These are phyloP conservation scores for Parastagonospora nodorum DNA, from an alignment of 2,329 filamentous ascomycete genomes.

Conservation along the genomic window DNA sequence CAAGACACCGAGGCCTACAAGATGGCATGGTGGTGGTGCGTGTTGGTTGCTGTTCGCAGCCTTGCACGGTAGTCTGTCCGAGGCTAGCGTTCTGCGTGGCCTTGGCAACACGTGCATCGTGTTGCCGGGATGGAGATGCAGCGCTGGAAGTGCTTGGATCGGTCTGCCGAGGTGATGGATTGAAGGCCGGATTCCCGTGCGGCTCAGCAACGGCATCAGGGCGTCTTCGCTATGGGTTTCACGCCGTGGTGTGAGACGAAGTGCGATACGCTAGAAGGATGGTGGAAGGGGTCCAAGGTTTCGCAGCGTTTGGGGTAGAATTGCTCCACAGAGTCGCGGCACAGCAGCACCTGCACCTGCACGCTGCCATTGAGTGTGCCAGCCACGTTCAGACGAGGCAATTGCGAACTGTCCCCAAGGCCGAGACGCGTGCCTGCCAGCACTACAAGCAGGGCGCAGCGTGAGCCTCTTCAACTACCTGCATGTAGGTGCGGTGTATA, in stretches of 20 bases:
- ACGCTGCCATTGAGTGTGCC: not conserved
- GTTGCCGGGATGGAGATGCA: constrained; percentile 2
- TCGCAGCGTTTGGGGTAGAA: not conserved
- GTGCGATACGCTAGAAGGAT: not conserved
- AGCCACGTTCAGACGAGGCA: not conserved
- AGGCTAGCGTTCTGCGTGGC: not conserved
- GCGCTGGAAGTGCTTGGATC: too few species aligned
- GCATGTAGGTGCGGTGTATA: not conserved
- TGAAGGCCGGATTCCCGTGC: too few species aligned
- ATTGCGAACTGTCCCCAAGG: not conserved
- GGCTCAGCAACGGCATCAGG: not conserved
- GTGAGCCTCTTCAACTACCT: constrained; percentile 1
- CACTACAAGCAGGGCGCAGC: constrained; percentile 1
- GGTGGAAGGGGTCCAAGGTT: not conserved
- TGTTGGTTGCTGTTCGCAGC: too few species aligned
- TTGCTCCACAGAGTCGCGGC: not conserved
- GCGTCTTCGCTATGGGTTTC: not conserved
- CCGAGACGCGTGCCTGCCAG: constrained; percentile 1
- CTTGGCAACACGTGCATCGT: constrained; percentile 11
- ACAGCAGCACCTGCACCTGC: too few species aligned
- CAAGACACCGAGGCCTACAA: not conserved
- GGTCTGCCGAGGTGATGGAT: too few species aligned
- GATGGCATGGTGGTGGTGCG: too few species aligned
- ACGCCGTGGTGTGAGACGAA: not conserved
- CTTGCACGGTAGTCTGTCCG: too few species aligned